Evolutionary conservation across 192 early-diverging fungal genomes (phyloP), one percentile per base, ranked within the genome.

Genomic region (Backusella parvicylindrica): DNA sequence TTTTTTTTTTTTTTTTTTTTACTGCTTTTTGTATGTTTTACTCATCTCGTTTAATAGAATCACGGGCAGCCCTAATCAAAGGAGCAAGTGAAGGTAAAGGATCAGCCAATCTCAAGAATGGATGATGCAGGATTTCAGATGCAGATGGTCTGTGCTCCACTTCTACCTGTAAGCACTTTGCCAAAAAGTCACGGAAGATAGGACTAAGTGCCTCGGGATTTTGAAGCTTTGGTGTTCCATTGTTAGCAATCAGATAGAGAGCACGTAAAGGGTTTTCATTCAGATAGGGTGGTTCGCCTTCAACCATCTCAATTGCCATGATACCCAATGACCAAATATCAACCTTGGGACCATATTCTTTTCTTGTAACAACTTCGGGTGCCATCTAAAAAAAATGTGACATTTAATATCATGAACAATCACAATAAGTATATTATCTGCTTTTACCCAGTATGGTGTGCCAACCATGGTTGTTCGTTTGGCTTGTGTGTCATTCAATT

Each of bases 311-410:
- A 71, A 92, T 92, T 1, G 91, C 88, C 91, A 92, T 92, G 64
- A 92, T 92, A 36, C 91, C 91, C 6, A 92, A 78, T 6, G 91
- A 92, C 91, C 91, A 92, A 11, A 92, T 86, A 73, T 92, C 91
- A 12, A 92, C 89, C 72, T 92, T 92, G 38, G 87, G 87, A 2
- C 91, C 91, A 76, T 92, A 92, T 77, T 92, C 92, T 82, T 94
- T 93, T 49, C 89, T 91, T 75, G 85, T 92, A 18, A 96, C 92
- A 2, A 96, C 94, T 82, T 96, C 94, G 36, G 94, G 94, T 56
- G 94, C 92, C 94, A 96, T 96, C 78, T 75, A 72, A 43, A 70
- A 21, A 5, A 11, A 33, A 65, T 33, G 28, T 15, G 0, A 28
- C n/a, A 18, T 8, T 31, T 13, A 40, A 13, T 50, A 36, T 30